phyloP scores from a whole-genome alignment of 495 filamentous ascomycete species.

The Penicillium argentinense region DNA sequence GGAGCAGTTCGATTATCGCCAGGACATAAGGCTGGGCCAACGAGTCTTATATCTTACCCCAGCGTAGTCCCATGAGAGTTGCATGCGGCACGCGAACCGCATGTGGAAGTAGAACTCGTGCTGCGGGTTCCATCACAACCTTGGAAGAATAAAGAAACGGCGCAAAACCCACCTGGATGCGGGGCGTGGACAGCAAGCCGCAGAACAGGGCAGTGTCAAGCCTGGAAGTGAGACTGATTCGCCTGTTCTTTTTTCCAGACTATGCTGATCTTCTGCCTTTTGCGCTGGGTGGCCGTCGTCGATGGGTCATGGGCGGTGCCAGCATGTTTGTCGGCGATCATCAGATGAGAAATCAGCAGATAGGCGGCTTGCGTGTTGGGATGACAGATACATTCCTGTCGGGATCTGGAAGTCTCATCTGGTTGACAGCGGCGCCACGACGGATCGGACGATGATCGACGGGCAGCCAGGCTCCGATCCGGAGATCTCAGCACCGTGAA shows the following conservation, averaged over 20 bases:
- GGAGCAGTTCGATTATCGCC: not conserved
- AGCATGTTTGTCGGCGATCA: conserved; percentile 7
- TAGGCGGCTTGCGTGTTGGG: conserved; percentile 9
- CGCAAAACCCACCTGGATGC: too few relatives aligned
- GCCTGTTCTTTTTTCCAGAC: conserved; percentile 1
- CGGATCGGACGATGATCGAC: conserved; percentile 24
- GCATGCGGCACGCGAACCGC: conserved; percentile 26
- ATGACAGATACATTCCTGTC: conserved; percentile 14
- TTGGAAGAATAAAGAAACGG: too few relatives aligned
- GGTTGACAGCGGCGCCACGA: conserved; percentile 11
- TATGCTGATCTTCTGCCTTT: conserved; percentile 15
- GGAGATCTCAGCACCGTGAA: conserved; percentile 1
- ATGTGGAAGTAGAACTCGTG: conserved; percentile 22
- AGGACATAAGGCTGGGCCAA: not conserved
- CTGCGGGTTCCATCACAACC: conserved; percentile 3
- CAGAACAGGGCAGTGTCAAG: not conserved
- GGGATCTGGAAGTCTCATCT: conserved; percentile 10
- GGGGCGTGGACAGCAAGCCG: not conserved
- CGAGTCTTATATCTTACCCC: conserved; percentile 20
- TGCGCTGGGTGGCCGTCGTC: not conserved
- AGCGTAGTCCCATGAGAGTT: not conserved
- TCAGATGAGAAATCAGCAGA: not conserved
- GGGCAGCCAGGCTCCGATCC: conserved; percentile 4
- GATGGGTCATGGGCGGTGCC: not conserved
- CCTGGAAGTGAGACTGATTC: not conserved